Base-by-base conservation (phyloP, 2,329 filamentous ascomycete species). In the Epichloe bromicola region DNA sequence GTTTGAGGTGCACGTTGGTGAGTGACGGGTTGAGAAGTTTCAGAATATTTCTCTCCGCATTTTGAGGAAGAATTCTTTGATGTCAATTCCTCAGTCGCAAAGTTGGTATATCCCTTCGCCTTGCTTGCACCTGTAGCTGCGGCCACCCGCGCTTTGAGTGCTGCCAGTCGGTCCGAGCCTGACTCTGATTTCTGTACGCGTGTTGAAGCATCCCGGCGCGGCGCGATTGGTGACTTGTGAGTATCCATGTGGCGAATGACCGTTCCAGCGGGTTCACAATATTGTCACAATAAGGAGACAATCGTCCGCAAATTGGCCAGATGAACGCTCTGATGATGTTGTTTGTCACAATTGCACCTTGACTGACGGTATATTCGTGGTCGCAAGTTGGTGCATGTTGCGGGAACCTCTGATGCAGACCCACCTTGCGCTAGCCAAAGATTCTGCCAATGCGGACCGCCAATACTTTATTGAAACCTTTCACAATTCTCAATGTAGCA, bases 111-210 rank as follows among this genome's bases (percentile, higher is more conserved):
- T 53, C 86, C 85, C 56, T 74, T 78, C 10, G 73, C 70, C 57
- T 74, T 84, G 55, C 67, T 75, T 19, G 70, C 70, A 55, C 72
- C 79, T 45, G 87, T 85, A 49, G 86, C 86, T 47, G 86, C 86
- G 46, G 85, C 85, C 12, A 93, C 85, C 58, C 87, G 79, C 23
- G 86, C 86, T 66, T 85, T 90, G 63, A 94, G 76, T 42, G 85
- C 83, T 46, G 87, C 88, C 57, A 91, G 73, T 56, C 79, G 74
- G 67, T 88, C 75, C 62, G 83, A 74, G 56, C 78, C 72, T 17
- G 77, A 74, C 56, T 80, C 71, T 45, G 74, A 60, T 59, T 81
- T 75, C 61, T 78, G 73, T 34, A 82, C 67, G 54, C 77, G 71
- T 23, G 74, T 76, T 5, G 72, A 65, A 41, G 67, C 62, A 66